Percentiles rank a stretch among this genome's conserved stretches.
phyloP scores from a whole-genome alignment of 257 asterid genomes.

The Nicotiana paniculata region DNA sequence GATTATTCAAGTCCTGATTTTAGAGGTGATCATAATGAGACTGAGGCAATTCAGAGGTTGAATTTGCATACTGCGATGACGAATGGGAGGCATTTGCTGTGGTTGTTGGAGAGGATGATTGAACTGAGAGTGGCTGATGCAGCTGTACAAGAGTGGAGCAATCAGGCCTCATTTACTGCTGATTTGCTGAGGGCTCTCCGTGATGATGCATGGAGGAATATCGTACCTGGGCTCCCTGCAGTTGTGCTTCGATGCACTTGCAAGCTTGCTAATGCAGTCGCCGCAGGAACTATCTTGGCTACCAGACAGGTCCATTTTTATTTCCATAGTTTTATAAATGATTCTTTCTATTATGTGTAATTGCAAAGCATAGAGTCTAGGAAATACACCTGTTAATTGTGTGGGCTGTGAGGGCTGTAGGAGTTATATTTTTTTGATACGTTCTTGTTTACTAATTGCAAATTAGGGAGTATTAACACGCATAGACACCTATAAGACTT shows the following conservation, averaged over 20 bases:
- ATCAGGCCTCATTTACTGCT: slow-evolving; percentile 60
- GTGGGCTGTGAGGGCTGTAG: not conserved
- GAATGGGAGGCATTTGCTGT: slow-evolving; percentile 66
- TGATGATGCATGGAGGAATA: slow-evolving; percentile 74
- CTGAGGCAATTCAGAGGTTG: slow-evolving; percentile 89
- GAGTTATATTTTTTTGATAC: not conserved
- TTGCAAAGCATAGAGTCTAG: not conserved
- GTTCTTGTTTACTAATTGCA: slow-evolving; percentile 4
- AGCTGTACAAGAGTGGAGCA: slow-evolving; percentile 85
- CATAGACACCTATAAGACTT: not conserved
- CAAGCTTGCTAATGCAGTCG: slow-evolving; percentile 76
- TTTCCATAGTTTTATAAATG: not conserved
- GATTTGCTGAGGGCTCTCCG: slow-evolving; percentile 67
- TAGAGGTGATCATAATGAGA: slow-evolving; percentile 78
- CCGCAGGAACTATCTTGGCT: slow-evolving; percentile 62
- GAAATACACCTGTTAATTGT: not conserved
- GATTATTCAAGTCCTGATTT: slow-evolving; percentile 86
- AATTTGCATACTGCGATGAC: slow-evolving; percentile 81
- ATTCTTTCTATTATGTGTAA: not conserved
- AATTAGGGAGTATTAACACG: not conserved
- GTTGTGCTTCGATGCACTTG: slow-evolving; percentile 76
- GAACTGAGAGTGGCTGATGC: slow-evolving; percentile 85
- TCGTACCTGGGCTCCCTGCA: slow-evolving; percentile 73
- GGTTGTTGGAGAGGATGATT: slow-evolving; percentile 97
- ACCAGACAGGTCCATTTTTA: slow-evolving; percentile 55